Evolutionary conservation across 148 eudicot genomes (phyloP).

Genomic region (Rhododendron ovatum): DNA sequence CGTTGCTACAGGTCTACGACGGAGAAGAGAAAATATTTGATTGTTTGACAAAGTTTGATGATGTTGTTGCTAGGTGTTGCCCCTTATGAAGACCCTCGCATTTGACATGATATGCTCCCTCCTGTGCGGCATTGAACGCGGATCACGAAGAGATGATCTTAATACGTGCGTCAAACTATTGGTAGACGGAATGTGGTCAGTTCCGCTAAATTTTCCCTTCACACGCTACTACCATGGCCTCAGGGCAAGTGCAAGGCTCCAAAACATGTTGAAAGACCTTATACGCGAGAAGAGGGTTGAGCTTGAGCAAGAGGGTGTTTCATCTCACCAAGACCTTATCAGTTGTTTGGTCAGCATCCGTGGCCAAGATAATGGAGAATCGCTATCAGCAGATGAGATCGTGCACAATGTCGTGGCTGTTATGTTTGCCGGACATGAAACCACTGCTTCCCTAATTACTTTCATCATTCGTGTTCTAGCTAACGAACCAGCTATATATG

Average conservation of each 20-base stretch:
- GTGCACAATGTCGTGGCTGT: slow-evolving; percentile 37
- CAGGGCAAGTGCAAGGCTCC: slow-evolving; percentile 27
- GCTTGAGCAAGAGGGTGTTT: slow-evolving; percentile 23
- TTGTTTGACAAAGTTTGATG: neutral
- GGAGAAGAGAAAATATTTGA: neutral
- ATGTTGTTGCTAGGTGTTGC: slow-evolving; percentile 31
- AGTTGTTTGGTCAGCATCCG: slow-evolving; percentile 30
- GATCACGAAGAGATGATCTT: slow-evolving; percentile 27
- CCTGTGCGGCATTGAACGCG: slow-evolving; percentile 32
- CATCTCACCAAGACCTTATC: slow-evolving; percentile 36
- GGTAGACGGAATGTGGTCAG: slow-evolving; percentile 35
- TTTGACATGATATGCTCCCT: slow-evolving; percentile 50
- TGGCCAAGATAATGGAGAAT: slow-evolving; percentile 13
- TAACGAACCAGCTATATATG: slow-evolving; percentile 16
- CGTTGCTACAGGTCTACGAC: no score
- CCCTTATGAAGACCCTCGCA: slow-evolving; percentile 42
- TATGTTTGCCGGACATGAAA: slow-evolving; percentile 48
- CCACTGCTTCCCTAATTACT: slow-evolving; percentile 35
- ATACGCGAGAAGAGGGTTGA: slow-evolving; percentile 26
- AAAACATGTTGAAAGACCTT: slow-evolving; percentile 22
- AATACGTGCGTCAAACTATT: slow-evolving; percentile 21
- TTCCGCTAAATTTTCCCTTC: slow-evolving; percentile 43
- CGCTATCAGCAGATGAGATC: slow-evolving; percentile 38
- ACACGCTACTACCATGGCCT: slow-evolving; percentile 33
- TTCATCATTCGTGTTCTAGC: slow-evolving; percentile 29